Evolutionary conservation across 2,329 filamentous ascomycete species (phyloP), one percentile per base, ranked within the genome.

Genomic region (Fusarium coffeatum): DNA sequence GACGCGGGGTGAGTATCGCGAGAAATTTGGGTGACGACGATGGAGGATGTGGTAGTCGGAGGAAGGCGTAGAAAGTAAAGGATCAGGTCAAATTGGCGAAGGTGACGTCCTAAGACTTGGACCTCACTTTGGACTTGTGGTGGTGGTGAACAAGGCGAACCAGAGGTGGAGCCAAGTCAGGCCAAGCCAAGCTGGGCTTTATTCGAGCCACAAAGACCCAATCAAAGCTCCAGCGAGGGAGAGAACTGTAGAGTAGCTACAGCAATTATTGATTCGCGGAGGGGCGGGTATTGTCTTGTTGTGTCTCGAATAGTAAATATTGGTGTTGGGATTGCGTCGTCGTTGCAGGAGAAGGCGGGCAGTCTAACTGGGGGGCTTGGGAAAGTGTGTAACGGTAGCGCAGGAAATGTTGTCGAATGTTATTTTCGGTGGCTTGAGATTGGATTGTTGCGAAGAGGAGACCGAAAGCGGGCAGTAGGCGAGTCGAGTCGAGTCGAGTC

Each of bases 341-440:
- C 42, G 63, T 48, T 62, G 58, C 64, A 68, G 54, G 56, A 25
- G 32, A 42, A 66, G 54, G 63, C 47, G 59, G 58, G 46, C 41
- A 48, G 46, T 49, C 41, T 37, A 63, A 47, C 40, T 37, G 56
- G 48, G 30, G 42, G 41, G 50, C 20, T 55, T 48, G 40, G 42
- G 46, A 59, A 42, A 61, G 45, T 66, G 68, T 55, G 60, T 58
- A 66, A 68, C 68, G 55, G 53, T 61, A 68, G 65, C 37, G 50
- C 25, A 55, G 47, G 58, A 50, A 49, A 59, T 49, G 48, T 58
- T 58, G 60, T 64, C 41, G 53, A 68, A 49, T 55, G 43, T 68
- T 69, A 67, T 68, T 64, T 70, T 70, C 50, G 68, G 67, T 70
- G 63, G 68, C 63, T 71, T 71, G 68, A 64, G 22, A 68, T 68